A percentile compares a stretch with the other conserved stretches of the same genome.
Evolutionary conservation across 2,329 filamentous ascomycete genomes (phyloP).

Genomic region (Ceratocystis cacaofunesta): DNA sequence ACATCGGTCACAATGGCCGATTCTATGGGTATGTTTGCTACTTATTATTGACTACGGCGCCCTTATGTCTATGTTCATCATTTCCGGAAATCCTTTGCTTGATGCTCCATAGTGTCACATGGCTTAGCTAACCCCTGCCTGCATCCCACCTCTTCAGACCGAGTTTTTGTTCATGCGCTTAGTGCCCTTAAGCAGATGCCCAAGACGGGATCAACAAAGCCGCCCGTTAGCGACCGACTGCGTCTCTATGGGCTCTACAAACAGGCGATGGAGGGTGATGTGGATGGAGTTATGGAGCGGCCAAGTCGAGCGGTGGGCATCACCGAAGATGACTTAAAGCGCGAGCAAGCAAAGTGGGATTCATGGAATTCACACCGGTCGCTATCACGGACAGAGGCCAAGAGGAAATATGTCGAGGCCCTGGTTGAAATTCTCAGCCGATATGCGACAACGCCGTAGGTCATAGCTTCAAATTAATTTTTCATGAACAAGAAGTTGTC

Average conservation of each 20-base stretch:
- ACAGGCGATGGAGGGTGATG: constrained; percentile 96
- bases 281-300: constrained; percentile 82
- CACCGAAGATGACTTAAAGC: constrained; percentile 38
- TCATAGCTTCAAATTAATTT: constrained; percentile 14
- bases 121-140: background rate
- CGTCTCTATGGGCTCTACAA: constrained; percentile 97
- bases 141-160: constrained; percentile 43
- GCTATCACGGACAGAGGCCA: constrained; percentile 77
- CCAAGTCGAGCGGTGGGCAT: constrained; percentile 41
- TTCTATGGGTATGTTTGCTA: constrained; percentile 25
- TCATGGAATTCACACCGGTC: constrained; percentile 85
- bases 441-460: constrained; percentile 73
- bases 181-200: constrained; percentile 97
- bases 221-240: constrained; percentile 70
- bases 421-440: constrained; percentile 94
- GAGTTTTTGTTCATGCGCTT: constrained; percentile 96
- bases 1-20: constrained; percentile 24
- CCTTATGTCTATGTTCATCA: background rate
- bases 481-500: background rate
- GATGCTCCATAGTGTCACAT: background rate
- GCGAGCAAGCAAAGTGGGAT: constrained; percentile 66
- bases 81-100: background rate
- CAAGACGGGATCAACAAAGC: constrained; percentile 78
- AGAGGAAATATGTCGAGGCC: constrained; percentile 82
- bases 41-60: background rate